Percentiles rank a stretch among this genome's conserved stretches.
These are phyloP conservation scores for Bonia amplexicaulis DNA, from an alignment of 176 grass and related monocot genomes.

Conservation along the genomic window DNA sequence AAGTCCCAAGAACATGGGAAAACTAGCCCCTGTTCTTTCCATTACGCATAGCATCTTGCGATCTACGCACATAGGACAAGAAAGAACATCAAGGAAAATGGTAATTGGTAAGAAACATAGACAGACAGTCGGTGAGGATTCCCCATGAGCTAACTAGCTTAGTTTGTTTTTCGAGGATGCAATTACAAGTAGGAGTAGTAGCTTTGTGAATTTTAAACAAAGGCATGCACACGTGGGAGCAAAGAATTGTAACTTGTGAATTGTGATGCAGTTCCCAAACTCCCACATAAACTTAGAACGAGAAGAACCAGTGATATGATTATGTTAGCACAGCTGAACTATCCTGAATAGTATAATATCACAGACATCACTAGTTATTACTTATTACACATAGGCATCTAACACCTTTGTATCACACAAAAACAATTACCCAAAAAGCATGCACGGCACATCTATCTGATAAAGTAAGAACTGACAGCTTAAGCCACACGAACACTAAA, in stretches of 20 bases:
- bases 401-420: slow-evolving; percentile 47
- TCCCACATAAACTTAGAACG: slow-evolving; percentile 25
- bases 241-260: slow-evolving; percentile 49
- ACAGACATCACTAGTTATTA: slow-evolving; percentile 28
- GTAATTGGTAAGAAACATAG: slow-evolving; percentile 8
- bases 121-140: slow-evolving; percentile 32
- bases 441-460: slow-evolving; percentile 18
- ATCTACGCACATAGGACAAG: slow-evolving; percentile 34
- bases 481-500: slow-evolving; percentile 38
- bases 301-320: slow-evolving; percentile 30
- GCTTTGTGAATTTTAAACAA: slow-evolving; percentile 52
- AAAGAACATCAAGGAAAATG: slow-evolving; percentile 25
- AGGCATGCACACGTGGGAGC: slow-evolving; percentile 57
- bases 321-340: neutral
- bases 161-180: slow-evolving; percentile 35
- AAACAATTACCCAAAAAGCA: slow-evolving; percentile 39
- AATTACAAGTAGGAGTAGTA: slow-evolving; percentile 20
- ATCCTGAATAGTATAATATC: slow-evolving; percentile 35
- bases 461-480: slow-evolving; percentile 61
- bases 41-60: slow-evolving; percentile 24
- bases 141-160: slow-evolving; percentile 28
- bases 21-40: slow-evolving; percentile 40
- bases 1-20: slow-evolving; percentile 52
- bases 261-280: slow-evolving; percentile 40
- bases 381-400: slow-evolving; percentile 34